These are phyloP conservation scores for Hansenula sp. DNA, from an alignment of 1,139 yeast genomes.

Conservation along the genomic window DNA sequence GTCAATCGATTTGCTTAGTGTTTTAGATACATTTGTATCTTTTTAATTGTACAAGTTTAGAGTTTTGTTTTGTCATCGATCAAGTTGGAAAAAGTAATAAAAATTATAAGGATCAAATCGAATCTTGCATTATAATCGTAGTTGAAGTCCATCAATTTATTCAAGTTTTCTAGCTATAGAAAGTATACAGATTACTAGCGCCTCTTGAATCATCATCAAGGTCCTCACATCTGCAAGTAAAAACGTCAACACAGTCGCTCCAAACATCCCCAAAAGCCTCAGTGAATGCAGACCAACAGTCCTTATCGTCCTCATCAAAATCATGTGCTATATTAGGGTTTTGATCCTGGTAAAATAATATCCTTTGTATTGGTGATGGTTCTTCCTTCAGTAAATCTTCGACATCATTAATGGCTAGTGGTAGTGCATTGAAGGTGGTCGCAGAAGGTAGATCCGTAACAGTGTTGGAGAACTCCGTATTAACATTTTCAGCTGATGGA, in stretches of 20 bases:
- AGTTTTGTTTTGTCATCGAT: background rate
- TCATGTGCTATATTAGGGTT: background rate
- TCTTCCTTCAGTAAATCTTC: background rate
- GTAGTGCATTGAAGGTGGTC: background rate
- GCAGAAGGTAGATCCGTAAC: background rate
- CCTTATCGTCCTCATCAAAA: constrained; percentile 3
- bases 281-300: constrained; percentile 7
- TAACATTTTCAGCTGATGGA: background rate
- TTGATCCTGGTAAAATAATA: background rate
- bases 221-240: constrained; percentile 4
- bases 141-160: background rate
- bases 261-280: constrained; percentile 8
- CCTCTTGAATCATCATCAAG: background rate
- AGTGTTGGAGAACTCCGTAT: background rate
- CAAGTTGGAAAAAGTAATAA: background rate
- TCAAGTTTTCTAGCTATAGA: too few relatives aligned
- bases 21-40: background rate
- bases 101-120: background rate
- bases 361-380: background rate
- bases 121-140: background rate
- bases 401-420: background rate
- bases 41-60: background rate
- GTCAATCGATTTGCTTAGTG: background rate
- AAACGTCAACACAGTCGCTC: constrained; percentile 5
- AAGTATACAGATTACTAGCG: background rate